Percentiles rank a stretch among this genome's conserved stretches.
phyloP scores from a whole-genome alignment of 352 stramenopile species.

The Pelagophyceae sp. region DNA sequence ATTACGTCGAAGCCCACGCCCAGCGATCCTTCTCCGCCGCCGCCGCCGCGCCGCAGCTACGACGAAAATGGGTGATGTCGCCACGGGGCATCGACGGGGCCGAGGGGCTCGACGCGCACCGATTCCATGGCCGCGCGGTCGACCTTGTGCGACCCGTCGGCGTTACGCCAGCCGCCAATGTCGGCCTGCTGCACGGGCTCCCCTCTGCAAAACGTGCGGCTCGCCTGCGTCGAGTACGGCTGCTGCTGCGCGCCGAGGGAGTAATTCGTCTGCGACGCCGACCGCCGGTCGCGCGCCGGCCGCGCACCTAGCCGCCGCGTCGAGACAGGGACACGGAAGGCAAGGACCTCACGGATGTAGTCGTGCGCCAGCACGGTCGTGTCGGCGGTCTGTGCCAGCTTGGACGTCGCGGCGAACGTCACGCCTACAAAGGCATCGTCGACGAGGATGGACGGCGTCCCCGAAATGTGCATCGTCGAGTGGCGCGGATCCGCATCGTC shows the following conservation, averaged over 20 bases:
- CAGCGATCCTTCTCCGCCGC: neutral
- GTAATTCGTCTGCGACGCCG: neutral
- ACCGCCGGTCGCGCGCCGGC: neutral
- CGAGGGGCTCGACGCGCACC: too few species aligned
- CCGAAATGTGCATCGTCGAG: too few species aligned
- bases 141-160: conserved; percentile 6
- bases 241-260: neutral
- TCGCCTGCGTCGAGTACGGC: neutral
- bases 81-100: too few species aligned
- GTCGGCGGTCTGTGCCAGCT: neutral
- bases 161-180: neutral
- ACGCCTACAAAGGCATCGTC: neutral
- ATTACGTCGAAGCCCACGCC: conserved; percentile 9
- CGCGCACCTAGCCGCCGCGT: too few species aligned
- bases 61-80: too few species aligned
- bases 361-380: neutral
- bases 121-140: neutral
- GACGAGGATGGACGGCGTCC: too few species aligned
- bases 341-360: neutral
- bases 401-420: neutral
- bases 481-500: too few species aligned
- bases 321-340: too few species aligned
- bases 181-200: neutral
- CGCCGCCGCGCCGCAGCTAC: neutral
- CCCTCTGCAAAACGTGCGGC: neutral